These are phyloP conservation scores for Dalbergia cochinchinensis DNA, from an alignment of 306 rosid species.

Conservation along the genomic window DNA sequence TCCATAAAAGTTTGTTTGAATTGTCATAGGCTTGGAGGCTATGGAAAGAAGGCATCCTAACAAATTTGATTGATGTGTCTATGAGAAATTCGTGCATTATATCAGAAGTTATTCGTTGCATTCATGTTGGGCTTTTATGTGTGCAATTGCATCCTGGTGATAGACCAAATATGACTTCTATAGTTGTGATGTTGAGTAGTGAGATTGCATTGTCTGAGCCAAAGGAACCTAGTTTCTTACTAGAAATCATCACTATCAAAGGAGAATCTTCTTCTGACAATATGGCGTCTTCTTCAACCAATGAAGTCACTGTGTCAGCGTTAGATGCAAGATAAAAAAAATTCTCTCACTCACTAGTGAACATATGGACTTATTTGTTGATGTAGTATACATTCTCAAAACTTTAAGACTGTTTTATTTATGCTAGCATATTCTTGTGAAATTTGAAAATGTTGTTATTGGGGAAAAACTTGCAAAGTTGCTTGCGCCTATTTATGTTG, in stretches of 20 bases:
- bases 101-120: constrained; percentile 51
- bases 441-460: no score
- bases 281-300: constrained; percentile 29
- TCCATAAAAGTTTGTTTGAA: no score
- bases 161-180: constrained; percentile 62
- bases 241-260: background rate
- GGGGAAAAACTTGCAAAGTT: no score
- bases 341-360: no score
- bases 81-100: background rate
- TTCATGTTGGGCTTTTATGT: constrained; percentile 64
- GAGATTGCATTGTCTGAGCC: constrained; percentile 56
- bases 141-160: constrained; percentile 61
- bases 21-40: constrained; percentile 48
- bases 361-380: no score
- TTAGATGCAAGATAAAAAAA: constrained; percentile 50
- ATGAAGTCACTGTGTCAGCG: constrained; percentile 33
- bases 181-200: constrained; percentile 61
- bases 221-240: constrained; percentile 55
- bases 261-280: constrained; percentile 38
- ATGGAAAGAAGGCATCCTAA: constrained; percentile 41
- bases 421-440: no score
- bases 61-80: constrained; percentile 40
- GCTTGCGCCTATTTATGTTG: no score
- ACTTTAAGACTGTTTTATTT: no score
- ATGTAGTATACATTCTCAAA: no score